Evolutionary conservation across 75 land plant species (phyloP), one percentile per base, ranked within the genome.

Genomic region (Larix kaempferi): DNA sequence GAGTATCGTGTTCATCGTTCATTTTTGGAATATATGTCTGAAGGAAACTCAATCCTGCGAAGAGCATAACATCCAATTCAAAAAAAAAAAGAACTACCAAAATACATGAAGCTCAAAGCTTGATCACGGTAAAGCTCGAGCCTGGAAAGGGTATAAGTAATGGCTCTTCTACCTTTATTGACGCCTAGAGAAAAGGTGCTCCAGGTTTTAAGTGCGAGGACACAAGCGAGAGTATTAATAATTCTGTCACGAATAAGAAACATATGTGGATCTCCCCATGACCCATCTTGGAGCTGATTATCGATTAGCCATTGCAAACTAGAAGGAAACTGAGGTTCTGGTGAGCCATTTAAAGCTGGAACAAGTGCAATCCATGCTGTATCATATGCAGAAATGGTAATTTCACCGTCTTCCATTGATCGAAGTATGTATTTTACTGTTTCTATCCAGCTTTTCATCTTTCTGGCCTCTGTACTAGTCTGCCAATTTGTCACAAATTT

Each of bases 351-450:
- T 35, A 82, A 66, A 12, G 89, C 84, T 8, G 89, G 79, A 19
- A 88, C 82, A 16, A 59, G 54, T 13, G 85, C 89, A 2, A 88
- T 72, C 89, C 89, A 88, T 23, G 89, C 89, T 52, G 89, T 88
- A 73, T 88, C 89, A 65, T 88, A 88, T 3, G 96, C 80, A 2
- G 94, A 94, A 1, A 80, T 49, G 71, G 64, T 84, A 35, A 94
- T 92, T 27, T 92, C 90, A 29, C 96, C 96, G 52, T 89, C 92
- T 0, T 66, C 82, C 82, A 89, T 81, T 5, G 92, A 86, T 5
- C 66, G 6, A 41, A 94, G 56, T 84, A 88, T 86, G 26, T 75
- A 13, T 56, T 71, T 87, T 15, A 94, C 74, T 6, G 56, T 66
- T 1, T 84, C 77, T 6, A 90, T 74, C 55, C 56, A 69, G 12